Percentiles rank a stretch among this genome's conserved stretches.
Conservation (phyloP, 208 protist species). For the Crithidia brevicula region DNA sequence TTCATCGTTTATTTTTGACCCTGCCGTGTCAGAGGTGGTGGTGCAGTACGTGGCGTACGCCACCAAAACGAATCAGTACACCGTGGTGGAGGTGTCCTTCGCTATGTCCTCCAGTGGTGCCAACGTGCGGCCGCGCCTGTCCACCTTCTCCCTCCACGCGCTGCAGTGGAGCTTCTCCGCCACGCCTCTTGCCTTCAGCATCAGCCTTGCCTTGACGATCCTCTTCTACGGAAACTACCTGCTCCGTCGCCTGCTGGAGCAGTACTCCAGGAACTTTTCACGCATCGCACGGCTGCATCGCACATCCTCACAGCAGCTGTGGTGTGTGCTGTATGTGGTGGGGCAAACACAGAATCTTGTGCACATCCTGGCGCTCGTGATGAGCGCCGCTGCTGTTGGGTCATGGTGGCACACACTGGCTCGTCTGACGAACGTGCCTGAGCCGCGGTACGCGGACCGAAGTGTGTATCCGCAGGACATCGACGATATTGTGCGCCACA, state of each 20-base stretch:
- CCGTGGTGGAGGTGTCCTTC: slow-evolving; percentile 18
- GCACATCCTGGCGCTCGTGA: slow-evolving; percentile 10
- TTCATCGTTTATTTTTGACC: slow-evolving; percentile 23
- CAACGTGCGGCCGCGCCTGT: slow-evolving; percentile 16
- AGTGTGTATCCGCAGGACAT: slow-evolving; percentile 5
- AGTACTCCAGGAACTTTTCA: neutral
- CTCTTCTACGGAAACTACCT: slow-evolving; percentile 24
- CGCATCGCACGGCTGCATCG: slow-evolving; percentile 9
- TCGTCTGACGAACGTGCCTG: neutral
- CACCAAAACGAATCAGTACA: slow-evolving; percentile 18
- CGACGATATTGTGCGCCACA: slow-evolving; percentile 6
- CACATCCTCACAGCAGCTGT: slow-evolving; percentile 5
- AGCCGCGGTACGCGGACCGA: slow-evolving; percentile 1
- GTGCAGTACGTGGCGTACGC: slow-evolving; percentile 28
- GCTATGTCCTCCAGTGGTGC: slow-evolving; percentile 20
- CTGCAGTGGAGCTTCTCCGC: slow-evolving; percentile 19
- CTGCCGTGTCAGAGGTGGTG: slow-evolving; percentile 24
- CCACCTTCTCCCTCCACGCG: slow-evolving; percentile 3
- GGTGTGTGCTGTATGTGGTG: slow-evolving; percentile 15
- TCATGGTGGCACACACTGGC: slow-evolving; percentile 21
- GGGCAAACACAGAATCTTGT: slow-evolving; percentile 23
- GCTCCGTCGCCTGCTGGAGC: slow-evolving; percentile 13
- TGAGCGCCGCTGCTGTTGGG: slow-evolving; percentile 5
- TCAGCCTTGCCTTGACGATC: slow-evolving; percentile 4
- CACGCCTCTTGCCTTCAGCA: slow-evolving; percentile 19